Conservation (phyloP, 305 asterid genomes). For the Fraxinus platypoda region DNA sequence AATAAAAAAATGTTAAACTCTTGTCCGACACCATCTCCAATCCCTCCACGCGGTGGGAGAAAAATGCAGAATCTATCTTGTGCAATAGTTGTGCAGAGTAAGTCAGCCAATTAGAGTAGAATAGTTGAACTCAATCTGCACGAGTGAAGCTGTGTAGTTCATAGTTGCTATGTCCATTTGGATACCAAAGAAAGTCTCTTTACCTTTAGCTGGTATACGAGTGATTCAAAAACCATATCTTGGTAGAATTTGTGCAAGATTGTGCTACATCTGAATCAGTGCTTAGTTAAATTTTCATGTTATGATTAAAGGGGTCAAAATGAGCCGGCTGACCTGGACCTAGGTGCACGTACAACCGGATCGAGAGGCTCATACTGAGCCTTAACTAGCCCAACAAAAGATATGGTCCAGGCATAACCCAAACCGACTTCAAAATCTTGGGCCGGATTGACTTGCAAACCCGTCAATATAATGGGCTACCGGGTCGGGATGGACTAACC, state of each 20-base stretch:
- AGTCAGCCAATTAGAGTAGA: neutral
- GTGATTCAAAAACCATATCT: neutral
- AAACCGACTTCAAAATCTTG: neutral
- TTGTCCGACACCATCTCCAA: neutral
- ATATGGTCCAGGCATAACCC: neutral
- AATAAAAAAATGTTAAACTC: neutral
- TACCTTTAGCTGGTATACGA: no score
- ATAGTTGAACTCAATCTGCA: constrained; percentile 1
- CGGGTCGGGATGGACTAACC: neutral
- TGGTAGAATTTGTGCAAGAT: neutral
- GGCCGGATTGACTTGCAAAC: neutral
- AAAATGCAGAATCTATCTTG: neutral
- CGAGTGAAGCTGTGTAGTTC: constrained; percentile 1
- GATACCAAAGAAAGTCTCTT: neutral
- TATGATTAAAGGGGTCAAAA: neutral
- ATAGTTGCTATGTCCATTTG: neutral
- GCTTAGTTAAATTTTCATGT: neutral
- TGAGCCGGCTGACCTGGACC: neutral
- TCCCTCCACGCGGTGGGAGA: neutral
- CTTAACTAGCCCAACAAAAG: no score
- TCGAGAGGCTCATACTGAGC: neutral
- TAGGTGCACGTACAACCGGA: no score
- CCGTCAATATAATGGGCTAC: neutral
- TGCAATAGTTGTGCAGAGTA: constrained; percentile 6
- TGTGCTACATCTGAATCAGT: neutral